A percentile compares a stretch with the other conserved stretches of the same genome.
phyloP scores from a whole-genome alignment of 2,329 filamentous ascomycete species.

The Talaromyces sp. region DNA sequence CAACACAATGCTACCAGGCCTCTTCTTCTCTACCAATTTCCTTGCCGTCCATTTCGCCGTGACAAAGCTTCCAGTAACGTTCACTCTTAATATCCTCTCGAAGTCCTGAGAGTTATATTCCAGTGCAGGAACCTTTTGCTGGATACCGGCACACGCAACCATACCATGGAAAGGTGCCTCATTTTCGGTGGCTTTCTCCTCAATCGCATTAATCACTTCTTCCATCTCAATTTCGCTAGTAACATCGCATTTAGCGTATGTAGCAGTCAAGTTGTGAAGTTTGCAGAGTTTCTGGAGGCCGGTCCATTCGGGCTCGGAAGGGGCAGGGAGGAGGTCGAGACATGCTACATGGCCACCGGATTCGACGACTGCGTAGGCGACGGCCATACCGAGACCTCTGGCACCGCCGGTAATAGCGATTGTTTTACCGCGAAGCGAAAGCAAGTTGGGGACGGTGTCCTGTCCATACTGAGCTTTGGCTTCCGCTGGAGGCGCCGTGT shows the following conservation, averaged over 20 bases:
- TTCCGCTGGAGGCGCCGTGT: not conserved
- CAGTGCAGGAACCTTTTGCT: slow-evolving; percentile 77
- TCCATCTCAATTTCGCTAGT: slow-evolving; percentile 45
- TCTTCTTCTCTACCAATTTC: slow-evolving; percentile 60
- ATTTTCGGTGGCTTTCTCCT: slow-evolving; percentile 22
- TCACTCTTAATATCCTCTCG: slow-evolving; percentile 61
- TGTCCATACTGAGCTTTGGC: not conserved
- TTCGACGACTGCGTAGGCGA: slow-evolving; percentile 50
- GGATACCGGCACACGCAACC: slow-evolving; percentile 67
- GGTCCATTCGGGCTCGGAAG: slow-evolving; percentile 40
- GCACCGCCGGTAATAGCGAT: slow-evolving; percentile 51
- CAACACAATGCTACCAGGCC: slow-evolving; percentile 59
- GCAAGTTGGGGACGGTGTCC: slow-evolving; percentile 33
- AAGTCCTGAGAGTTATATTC: slow-evolving; percentile 67
- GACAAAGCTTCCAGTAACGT: slow-evolving; percentile 62
- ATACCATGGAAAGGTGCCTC: slow-evolving; percentile 51
- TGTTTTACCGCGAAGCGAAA: slow-evolving; percentile 45
- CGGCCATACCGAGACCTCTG: slow-evolving; percentile 51
- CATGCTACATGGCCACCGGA: slow-evolving; percentile 51
- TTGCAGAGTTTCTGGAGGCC: slow-evolving; percentile 43
- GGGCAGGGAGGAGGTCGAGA: slow-evolving; percentile 43
- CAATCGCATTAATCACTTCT: slow-evolving; percentile 36
- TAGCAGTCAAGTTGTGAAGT: slow-evolving; percentile 32
- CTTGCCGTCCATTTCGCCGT: slow-evolving; percentile 61
- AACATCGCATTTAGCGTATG: slow-evolving; percentile 49